Evolutionary conservation across 371 early-diverging fungal genomes (phyloP).

Genomic region (Smittium mucronatum): DNA sequence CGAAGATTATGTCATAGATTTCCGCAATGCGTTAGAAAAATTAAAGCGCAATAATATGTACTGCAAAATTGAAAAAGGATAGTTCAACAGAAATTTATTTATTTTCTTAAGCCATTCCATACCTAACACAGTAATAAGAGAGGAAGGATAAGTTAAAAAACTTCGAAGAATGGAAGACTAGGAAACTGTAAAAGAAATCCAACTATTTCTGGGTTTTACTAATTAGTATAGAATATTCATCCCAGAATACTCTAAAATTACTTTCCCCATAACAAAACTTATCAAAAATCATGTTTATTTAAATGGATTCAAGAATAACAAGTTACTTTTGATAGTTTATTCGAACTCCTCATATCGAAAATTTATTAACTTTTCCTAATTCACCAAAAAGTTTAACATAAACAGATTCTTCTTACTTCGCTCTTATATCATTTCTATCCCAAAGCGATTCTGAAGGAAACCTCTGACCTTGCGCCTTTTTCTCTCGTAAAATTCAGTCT

Average conservation of each 20-base stretch:
- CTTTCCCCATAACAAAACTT: constrained; percentile 18
- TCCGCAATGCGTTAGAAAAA: constrained; percentile 26
- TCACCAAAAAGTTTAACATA: background rate
- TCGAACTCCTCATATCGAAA: too few relatives aligned
- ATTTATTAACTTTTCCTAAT: too few relatives aligned
- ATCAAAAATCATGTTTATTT: constrained; percentile 12
- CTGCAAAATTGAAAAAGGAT: constrained; percentile 39
- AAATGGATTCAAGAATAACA: too few relatives aligned
- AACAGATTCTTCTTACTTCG: constrained; percentile 11
- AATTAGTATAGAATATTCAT: constrained; percentile 29
- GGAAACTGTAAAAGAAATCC: constrained; percentile 15
- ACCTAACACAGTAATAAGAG: background rate
- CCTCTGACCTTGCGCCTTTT: constrained; percentile 1
- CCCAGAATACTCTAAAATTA: constrained; percentile 15
- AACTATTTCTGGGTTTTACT: constrained; percentile 27
- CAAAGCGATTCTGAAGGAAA: background rate
- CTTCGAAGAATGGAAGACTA: constrained; percentile 11
- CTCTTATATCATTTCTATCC: constrained; percentile 1
- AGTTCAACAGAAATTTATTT: constrained; percentile 26
- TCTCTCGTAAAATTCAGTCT: background rate
- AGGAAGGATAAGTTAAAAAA: background rate
- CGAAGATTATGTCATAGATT: constrained; percentile 35
- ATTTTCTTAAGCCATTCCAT: constrained; percentile 36
- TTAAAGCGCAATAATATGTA: constrained; percentile 17
- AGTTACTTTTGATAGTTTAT: too few relatives aligned